Evolutionary conservation across 2,329 filamentous ascomycete species (phyloP), one percentile per base, ranked within the genome.

Genomic region (Ophiocordyceps camponoti-leonardi): DNA sequence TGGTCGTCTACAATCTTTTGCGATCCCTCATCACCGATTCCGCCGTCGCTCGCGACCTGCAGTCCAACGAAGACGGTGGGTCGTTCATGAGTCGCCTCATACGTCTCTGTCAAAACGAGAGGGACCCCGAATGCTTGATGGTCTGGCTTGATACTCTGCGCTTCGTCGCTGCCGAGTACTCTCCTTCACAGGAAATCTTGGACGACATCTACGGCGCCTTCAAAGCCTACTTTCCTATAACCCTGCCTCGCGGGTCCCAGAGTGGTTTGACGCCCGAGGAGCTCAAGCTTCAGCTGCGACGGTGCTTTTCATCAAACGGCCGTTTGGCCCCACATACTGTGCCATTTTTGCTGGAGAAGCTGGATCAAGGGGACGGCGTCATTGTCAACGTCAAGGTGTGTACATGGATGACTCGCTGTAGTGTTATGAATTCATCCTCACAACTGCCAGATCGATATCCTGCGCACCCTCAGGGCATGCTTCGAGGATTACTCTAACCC

Each of bases 171-270:
- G 55, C 61, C 2, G 61, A 64, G 14, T 75, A 70, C 44, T 59
- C 62, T 0, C 61, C 67, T 1, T 66, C 71, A 0, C 49, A 64
- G 5, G 67, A 71, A 10, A 59, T 73, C 2, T 60, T 67, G 10
- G 66, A 67, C 30, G 67, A 71, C 46, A 62, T 73, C 2, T 78
- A 76, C 55, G 67, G 67, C 46, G 59, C 67, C 1, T 77, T 75
- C 56, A 76, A 75, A 14, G 70, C 70, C 28, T 79, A 78, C 54
- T 79, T 77, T 49, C 75, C 75, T 16, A 78, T 79, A 46, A 75
- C 73, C 0, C 58, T 79, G 41, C 63, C 63, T 14, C 65, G 73
- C 26, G 66, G 66, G 46, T 68, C 73, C 0, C 66, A 69, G 22
- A 68, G 68, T 31, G 65, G 67, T 6, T 66, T 77, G 37, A 77